Evolutionary conservation across 2,329 filamentous ascomycete species (phyloP).

Genomic region (Nemania diffusa): DNA sequence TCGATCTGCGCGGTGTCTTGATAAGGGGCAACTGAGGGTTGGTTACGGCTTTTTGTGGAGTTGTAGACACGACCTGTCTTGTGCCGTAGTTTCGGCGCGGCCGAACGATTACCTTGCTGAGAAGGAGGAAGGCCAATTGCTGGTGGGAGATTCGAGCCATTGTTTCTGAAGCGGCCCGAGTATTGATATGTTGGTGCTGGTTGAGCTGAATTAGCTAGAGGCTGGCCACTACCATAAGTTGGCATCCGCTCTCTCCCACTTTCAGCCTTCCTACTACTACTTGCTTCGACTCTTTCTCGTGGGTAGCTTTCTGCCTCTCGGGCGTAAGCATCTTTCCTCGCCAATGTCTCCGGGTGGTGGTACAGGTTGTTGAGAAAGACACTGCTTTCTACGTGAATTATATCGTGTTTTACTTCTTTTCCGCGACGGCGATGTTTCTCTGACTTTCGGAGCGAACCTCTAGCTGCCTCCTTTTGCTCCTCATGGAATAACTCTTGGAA

Average conservation of each 20-base stretch:
- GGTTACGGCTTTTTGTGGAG: neutral
- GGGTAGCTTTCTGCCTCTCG: conserved; percentile 28
- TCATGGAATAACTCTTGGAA: conserved; percentile 33
- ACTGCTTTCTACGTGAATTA: conserved; percentile 18
- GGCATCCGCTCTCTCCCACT: conserved; percentile 8
- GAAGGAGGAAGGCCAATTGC: conserved; percentile 21
- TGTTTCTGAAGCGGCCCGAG: conserved; percentile 3
- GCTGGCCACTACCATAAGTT: conserved; percentile 16
- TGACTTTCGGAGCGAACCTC: conserved; percentile 14
- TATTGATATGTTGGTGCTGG: conserved; percentile 26
- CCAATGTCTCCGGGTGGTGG: conserved; percentile 37
- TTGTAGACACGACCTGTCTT: conserved; percentile 11
- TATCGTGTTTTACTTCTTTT: conserved; percentile 19
- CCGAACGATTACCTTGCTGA: neutral
- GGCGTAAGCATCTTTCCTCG: conserved; percentile 31
- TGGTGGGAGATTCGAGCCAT: conserved; percentile 20
- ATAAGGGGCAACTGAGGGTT: too few species aligned
- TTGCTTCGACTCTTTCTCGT: conserved; percentile 7
- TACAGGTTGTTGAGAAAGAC: conserved; percentile 43
- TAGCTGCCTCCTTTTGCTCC: conserved; percentile 26
- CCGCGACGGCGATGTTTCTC: conserved; percentile 10
- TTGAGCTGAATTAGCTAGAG: conserved; percentile 23
- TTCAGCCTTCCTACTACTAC: neutral
- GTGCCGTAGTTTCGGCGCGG: conserved; percentile 2
- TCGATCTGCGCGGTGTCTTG: too few species aligned